Conservation (phyloP, 2,329 filamentous ascomycete species). For the Plenodomus biglobosus region DNA sequence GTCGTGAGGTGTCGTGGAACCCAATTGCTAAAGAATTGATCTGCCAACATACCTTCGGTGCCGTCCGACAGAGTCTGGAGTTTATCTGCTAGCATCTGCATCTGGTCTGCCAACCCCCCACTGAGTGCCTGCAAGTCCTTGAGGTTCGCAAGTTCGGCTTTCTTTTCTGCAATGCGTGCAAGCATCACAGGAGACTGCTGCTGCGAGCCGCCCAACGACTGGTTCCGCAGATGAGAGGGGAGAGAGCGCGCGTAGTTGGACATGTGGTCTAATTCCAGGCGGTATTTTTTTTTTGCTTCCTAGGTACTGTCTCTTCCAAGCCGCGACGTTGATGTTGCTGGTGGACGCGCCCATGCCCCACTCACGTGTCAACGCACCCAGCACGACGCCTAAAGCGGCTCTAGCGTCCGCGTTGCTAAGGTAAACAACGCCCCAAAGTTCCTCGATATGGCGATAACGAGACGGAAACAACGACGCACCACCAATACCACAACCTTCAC, state of each 20-base stretch:
- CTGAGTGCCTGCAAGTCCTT: conserved; percentile 78
- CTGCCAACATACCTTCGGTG: conserved; percentile 65
- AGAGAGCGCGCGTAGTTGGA: conserved; percentile 51
- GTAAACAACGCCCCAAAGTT: conserved; percentile 35
- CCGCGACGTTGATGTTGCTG: conserved; percentile 1
- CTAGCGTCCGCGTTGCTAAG: conserved; percentile 32
- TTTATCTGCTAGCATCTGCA: conserved; percentile 79
- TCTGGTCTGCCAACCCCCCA: conserved; percentile 75
- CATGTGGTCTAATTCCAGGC: conserved; percentile 20
- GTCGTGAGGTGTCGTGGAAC: neutral
- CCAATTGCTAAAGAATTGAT: neutral
- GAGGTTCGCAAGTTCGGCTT: conserved; percentile 76
- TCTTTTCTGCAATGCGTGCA: conserved; percentile 82
- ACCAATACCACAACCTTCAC: neutral
- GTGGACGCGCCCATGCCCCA: conserved; percentile 25
- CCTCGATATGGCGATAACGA: conserved; percentile 28
- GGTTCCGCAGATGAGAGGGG: conserved; percentile 65
- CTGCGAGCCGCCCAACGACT: conserved; percentile 44
- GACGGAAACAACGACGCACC: conserved; percentile 33
- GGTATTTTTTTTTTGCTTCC: neutral
- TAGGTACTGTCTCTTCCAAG: conserved; percentile 4
- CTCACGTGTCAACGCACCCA: conserved; percentile 23
- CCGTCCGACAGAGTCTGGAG: conserved; percentile 76
- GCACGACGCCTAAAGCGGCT: neutral
- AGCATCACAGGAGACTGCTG: conserved; percentile 70